Evolutionary conservation across 2,329 filamentous ascomycete species (phyloP).

Genomic region (Fusarium secorum): DNA sequence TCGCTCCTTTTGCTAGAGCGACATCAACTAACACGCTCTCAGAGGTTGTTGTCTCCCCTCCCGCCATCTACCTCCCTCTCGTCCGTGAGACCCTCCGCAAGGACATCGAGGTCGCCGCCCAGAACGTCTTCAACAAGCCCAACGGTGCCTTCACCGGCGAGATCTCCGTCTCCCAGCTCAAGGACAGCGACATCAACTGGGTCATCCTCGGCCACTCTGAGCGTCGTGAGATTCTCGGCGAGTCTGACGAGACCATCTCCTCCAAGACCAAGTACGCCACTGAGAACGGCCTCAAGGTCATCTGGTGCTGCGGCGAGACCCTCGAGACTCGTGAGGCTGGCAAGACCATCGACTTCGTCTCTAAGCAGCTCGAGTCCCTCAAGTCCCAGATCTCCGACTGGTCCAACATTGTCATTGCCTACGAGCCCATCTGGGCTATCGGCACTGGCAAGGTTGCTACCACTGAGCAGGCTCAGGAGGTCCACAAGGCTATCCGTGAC

Average conservation of each 20-base stretch:
- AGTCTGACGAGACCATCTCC: slow-evolving; percentile 85
- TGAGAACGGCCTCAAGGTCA: slow-evolving; percentile 86
- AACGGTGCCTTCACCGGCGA: slow-evolving; percentile 98
- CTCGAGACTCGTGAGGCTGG: slow-evolving; percentile 88
- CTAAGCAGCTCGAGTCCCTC: slow-evolving; percentile 83
- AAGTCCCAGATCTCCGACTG: slow-evolving; percentile 82
- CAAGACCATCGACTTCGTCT: slow-evolving; percentile 87
- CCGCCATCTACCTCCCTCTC: slow-evolving; percentile 87
- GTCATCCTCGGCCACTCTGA: slow-evolving; percentile 93
- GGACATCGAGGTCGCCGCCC: slow-evolving; percentile 85
- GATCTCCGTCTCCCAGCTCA: slow-evolving; percentile 90
- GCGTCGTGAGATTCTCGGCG: slow-evolving; percentile 87
- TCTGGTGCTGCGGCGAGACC: slow-evolving; percentile 97
- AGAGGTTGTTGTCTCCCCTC: slow-evolving; percentile 96
- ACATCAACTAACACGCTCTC: slow-evolving; percentile 29
- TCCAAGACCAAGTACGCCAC: slow-evolving; percentile 94
- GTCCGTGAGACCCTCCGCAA: slow-evolving; percentile 79
- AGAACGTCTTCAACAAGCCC: slow-evolving; percentile 98
- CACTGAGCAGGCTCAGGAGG: slow-evolving; percentile 90
- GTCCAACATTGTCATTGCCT: slow-evolving; percentile 94
- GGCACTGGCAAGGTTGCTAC: slow-evolving; percentile 94
- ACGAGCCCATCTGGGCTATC: slow-evolving; percentile 97
- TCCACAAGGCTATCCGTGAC: slow-evolving; percentile 87
- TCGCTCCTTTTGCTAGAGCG: neutral
- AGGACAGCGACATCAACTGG: slow-evolving; percentile 89